phyloP scores from a whole-genome alignment of 768 basidiomycete genomes.

The Podaxis sp. region DNA sequence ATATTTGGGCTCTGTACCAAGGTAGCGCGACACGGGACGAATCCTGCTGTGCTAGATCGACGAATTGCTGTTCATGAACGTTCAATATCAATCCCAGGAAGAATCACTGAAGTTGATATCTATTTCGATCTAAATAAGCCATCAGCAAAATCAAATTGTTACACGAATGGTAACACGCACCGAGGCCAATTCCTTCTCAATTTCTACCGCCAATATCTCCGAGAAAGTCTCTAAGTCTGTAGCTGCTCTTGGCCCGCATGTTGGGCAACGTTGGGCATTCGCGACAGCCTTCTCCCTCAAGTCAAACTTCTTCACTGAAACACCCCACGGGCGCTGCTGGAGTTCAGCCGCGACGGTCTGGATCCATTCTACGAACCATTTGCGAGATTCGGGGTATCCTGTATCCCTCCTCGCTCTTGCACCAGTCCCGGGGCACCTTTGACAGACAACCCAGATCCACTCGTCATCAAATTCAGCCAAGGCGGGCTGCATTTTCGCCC shows the following conservation, averaged over 20 bases:
- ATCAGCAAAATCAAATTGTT: background rate
- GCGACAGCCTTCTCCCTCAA: conserved; percentile 25
- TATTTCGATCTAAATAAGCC: conserved; percentile 23
- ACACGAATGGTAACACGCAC: conserved; percentile 20
- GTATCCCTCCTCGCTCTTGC: conserved; percentile 15
- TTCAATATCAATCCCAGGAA: background rate
- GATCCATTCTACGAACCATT: conserved; percentile 36
- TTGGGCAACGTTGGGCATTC: conserved; percentile 26
- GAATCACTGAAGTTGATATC: conserved; percentile 25
- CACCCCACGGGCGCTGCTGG: conserved; percentile 33
- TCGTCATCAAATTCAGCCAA: conserved; percentile 27
- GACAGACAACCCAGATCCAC: conserved; percentile 34
- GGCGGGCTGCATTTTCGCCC: conserved; percentile 27
- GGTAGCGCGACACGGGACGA: background rate
- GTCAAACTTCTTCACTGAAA: conserved; percentile 32
- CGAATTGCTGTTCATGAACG: background rate
- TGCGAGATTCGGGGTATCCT: conserved; percentile 24
- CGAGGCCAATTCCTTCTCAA: conserved; percentile 32
- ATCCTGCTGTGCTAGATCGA: background rate
- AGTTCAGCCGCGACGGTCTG: conserved; percentile 28
- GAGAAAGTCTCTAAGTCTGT: conserved; percentile 32
- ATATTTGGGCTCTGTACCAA: background rate
- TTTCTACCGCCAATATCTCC: conserved; percentile 29
- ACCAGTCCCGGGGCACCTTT: conserved; percentile 22
- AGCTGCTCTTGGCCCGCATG: conserved; percentile 25